phyloP scores from a whole-genome alignment of 345 rosid genomes.

The Gossypium longicalyx region DNA sequence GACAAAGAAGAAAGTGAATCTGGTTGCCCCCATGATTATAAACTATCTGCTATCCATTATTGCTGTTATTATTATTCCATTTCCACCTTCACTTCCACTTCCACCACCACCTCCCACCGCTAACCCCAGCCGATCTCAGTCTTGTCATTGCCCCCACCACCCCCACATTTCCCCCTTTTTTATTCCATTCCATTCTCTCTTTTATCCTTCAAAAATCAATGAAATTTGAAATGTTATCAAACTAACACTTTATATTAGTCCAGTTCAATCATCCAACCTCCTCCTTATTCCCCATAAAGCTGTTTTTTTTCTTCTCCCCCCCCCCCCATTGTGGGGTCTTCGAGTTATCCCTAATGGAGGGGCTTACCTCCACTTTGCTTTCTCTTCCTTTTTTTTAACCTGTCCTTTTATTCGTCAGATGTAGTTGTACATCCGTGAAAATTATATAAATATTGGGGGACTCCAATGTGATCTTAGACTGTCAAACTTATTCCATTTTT shows the following conservation, averaged over 20 bases:
- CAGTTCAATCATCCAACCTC: conserved; percentile 39
- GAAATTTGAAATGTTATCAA: neutral
- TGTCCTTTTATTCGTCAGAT: neutral
- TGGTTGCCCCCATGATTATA: conserved; percentile 54
- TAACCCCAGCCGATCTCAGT: conserved; percentile 38
- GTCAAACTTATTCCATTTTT: conserved; percentile 34
- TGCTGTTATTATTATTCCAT: conserved; percentile 22
- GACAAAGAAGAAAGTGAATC: conserved; percentile 82
- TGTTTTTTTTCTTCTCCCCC: conserved; percentile 1
- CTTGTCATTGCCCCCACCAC: conserved; percentile 30
- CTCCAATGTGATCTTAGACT: conserved; percentile 17
- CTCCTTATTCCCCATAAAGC: conserved; percentile 58
- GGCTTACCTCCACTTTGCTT: conserved; percentile 40
- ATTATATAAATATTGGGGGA: neutral
- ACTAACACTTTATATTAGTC: conserved; percentile 24
- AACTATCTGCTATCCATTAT: conserved; percentile 50
- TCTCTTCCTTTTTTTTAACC: conserved; percentile 14
- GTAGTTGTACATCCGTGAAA: conserved; percentile 15
- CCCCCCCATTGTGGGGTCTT: conserved; percentile 28
- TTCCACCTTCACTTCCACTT: conserved; percentile 34
- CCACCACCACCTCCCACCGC: conserved; percentile 56
- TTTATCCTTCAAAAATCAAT: neutral
- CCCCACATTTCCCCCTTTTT: conserved; percentile 13
- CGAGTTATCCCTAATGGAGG: conserved; percentile 21
- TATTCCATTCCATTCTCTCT: conserved; percentile 9